Conservation (phyloP, 345 rosid species). For the Populus euphratica region DNA sequence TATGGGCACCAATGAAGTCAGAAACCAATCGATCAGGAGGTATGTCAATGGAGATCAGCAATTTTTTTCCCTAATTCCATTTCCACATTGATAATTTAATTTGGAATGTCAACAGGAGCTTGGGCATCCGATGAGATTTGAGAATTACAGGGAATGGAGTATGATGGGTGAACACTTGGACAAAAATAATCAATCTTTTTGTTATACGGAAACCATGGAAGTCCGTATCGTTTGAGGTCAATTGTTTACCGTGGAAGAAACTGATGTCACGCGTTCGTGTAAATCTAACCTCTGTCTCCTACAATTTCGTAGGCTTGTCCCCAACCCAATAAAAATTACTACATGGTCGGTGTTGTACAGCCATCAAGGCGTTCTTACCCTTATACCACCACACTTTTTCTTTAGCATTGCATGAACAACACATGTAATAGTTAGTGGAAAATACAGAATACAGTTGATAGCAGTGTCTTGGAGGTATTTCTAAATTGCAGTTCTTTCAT, state of each 20-base stretch:
- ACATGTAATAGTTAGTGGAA: constrained; percentile 13
- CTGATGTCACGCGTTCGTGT: constrained; percentile 17
- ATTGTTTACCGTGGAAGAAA: constrained; percentile 8
- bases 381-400: neutral
- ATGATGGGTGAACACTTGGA: constrained; percentile 8
- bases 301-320: constrained; percentile 9
- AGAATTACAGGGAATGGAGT: constrained; percentile 19
- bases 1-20: constrained; percentile 34
- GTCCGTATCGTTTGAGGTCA: constrained; percentile 14
- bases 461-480: neutral
- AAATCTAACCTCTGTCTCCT: constrained; percentile 12
- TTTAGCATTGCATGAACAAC: neutral
- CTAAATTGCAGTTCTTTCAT: neutral
- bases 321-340: constrained; percentile 8
- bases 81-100: neutral
- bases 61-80: neutral
- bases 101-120: constrained; percentile 45
- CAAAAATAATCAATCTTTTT: constrained; percentile 5
- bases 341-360: constrained; percentile 37
- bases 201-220: constrained; percentile 10
- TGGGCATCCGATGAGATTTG: constrained; percentile 53
- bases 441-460: neutral
- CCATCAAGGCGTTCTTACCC: constrained; percentile 10
- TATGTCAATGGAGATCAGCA: constrained; percentile 15
- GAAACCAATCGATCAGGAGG: constrained; percentile 42